A percentile compares a stretch with the other conserved stretches of the same genome.
Conservation (phyloP, 176 grass and related monocot genomes). For the Ananas comosus region DNA sequence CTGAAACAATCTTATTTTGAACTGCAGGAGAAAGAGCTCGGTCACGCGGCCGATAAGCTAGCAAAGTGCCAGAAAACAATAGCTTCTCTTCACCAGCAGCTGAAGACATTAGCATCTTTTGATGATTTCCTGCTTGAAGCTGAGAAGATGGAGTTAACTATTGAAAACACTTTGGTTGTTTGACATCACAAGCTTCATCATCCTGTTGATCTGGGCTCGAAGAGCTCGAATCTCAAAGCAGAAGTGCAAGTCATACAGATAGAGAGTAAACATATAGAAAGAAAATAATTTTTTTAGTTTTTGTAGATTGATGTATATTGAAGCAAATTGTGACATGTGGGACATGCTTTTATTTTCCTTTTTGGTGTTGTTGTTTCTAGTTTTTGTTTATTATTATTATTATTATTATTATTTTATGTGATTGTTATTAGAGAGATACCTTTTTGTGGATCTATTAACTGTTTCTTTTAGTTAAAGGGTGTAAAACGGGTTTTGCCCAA, state of each 20-base stretch:
- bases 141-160: conserved; percentile 3
- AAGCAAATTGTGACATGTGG: no score
- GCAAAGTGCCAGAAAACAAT: conserved; percentile 86
- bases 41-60: conserved; percentile 53
- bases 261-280: background rate
- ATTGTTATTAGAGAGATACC: no score
- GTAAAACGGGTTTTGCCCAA: no score
- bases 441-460: no score
- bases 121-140: conserved; percentile 45
- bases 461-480: no score
- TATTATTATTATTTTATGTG: no score
- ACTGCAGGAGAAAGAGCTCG: conserved; percentile 54
- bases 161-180: conserved; percentile 4
- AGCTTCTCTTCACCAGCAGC: conserved; percentile 54
- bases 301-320: no score
- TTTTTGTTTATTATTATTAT: no score
- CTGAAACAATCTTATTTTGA: background rate
- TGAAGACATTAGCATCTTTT: conserved; percentile 58
- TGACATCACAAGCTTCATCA: background rate
- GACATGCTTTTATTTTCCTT: no score
- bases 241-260: background rate
- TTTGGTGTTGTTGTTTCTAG: no score
- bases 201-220: background rate
- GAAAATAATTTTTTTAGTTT: no score
- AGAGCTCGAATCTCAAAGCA: background rate